Evolutionary conservation across 2,329 filamentous ascomycete species (phyloP).

Genomic region (Pseudogymnoascus sp.): DNA sequence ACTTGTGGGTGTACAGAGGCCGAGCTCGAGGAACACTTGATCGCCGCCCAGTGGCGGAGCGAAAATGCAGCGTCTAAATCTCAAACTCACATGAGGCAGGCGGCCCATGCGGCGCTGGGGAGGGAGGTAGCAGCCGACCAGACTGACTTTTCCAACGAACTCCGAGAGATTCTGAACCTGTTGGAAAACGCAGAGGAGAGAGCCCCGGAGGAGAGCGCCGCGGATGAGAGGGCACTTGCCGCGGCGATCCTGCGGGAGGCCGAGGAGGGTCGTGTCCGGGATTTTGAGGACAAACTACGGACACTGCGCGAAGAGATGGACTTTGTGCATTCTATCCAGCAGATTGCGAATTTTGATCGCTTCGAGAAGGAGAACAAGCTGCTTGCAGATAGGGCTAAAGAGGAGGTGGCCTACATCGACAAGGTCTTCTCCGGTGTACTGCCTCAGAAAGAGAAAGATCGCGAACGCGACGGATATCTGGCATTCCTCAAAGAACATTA

Average conservation of each 20-base stretch:
- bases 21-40: constrained; percentile 36
- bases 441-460: not conserved
- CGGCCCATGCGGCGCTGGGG: constrained; percentile 24
- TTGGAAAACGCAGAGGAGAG: constrained; percentile 42
- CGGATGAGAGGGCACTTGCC: constrained; percentile 13
- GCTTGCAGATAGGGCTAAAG: not conserved
- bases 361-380: not conserved
- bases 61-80: constrained; percentile 14
- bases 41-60: constrained; percentile 29
- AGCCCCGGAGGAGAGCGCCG: constrained; percentile 34
- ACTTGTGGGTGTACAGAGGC: constrained; percentile 56
- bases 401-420: not conserved
- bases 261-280: not conserved
- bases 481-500: not conserved
- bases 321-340: constrained; percentile 2
- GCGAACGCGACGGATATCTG: not conserved
- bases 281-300: not conserved
- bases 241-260: constrained; percentile 29
- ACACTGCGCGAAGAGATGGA: not conserved
- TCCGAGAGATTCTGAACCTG: constrained; percentile 33
- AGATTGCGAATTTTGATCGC: not conserved
- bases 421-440: not conserved
- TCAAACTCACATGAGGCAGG: constrained; percentile 17
- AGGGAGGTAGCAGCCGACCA: constrained; percentile 19
- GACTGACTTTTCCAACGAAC: not conserved